Evolutionary conservation across 2,329 filamentous ascomycete species (phyloP).

Genomic region (Emmonsiellopsis sp.): DNA sequence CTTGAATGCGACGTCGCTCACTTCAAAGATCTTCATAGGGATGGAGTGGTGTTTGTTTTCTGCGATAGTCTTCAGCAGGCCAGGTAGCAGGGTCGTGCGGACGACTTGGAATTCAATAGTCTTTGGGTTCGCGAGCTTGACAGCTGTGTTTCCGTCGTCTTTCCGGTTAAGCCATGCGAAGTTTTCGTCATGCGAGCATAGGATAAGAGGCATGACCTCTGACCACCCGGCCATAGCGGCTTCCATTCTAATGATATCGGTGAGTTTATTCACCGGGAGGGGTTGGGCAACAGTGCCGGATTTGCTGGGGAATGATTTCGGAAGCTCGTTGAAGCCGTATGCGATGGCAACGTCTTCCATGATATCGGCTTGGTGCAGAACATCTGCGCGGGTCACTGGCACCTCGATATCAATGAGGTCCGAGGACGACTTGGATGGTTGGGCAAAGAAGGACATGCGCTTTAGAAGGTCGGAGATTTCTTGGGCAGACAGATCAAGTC

Average conservation of each 20-base stretch:
- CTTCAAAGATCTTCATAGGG: constrained; percentile 88
- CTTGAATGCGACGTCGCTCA: constrained; percentile 85
- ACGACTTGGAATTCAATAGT: constrained; percentile 90
- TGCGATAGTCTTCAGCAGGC: constrained; percentile 82
- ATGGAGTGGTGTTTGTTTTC: constrained; percentile 86
- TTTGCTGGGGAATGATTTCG: constrained; percentile 75
- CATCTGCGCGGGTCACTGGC: constrained; percentile 82
- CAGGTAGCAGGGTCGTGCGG: constrained; percentile 74
- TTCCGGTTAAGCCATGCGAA: constrained; percentile 88
- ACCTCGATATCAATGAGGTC: constrained; percentile 73
- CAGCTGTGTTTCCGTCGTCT: constrained; percentile 73
- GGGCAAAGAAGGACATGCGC: constrained; percentile 82
- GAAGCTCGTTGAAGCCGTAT: constrained; percentile 95
- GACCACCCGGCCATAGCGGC: constrained; percentile 91
- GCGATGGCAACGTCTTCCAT: constrained; percentile 98
- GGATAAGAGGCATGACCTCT: constrained; percentile 89
- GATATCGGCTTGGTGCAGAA: constrained; percentile 92
- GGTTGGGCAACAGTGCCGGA: constrained; percentile 79
- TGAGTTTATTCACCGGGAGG: constrained; percentile 85
- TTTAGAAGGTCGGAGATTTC: constrained; percentile 69
- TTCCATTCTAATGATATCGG: constrained; percentile 81
- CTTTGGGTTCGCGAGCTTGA: constrained; percentile 86
- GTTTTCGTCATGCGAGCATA: constrained; percentile 98
- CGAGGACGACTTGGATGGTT: constrained; percentile 58
- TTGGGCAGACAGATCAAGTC: constrained; percentile 63